Base-by-base conservation (phyloP, 345 rosid genomes). In the Kernera saxatilis region DNA sequence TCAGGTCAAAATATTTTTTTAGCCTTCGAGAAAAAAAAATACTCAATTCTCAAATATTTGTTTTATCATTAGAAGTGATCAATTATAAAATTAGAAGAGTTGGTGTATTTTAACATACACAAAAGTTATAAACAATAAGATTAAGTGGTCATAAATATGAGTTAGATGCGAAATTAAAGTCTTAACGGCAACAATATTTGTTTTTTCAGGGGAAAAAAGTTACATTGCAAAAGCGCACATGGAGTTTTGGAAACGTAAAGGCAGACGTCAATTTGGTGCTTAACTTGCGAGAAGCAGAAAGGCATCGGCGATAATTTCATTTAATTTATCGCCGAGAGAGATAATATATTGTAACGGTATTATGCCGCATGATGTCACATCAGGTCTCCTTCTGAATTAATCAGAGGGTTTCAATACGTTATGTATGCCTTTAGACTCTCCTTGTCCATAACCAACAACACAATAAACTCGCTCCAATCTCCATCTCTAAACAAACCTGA, bases 201-300 rank as follows among this genome's bases (percentile, higher is more conserved):
- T 41, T 13, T 37, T 15, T 11, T 21, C 67, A 59, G 59, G 30
- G 46, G 18, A 19, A 67, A 12, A 57, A 11, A 27, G n/a, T 46
- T 5, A 50, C 6, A 35, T 15, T 39, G 62, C 30, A 30, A 62
- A 70, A 70, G 79, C 46, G 74, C 79, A 76, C 79, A 76, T 76
- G 79, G 71, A 70, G 60, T 55, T 55, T 76, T 55, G 79, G 79
- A 69, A 76, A 76, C 75, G 79, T 76, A 76, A 76, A 76, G 79
- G 75, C 61, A 63, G 65, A 54, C 48, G 71, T 54, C 35, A 53
- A 50, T 63, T 70, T 68, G 57, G 75, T 76, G 30, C 79, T 76
- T 70, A 69, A 68, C 75, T 76, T 76, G 79, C 71, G 59, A 76
- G 54, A 70, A 63, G 79, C 75, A 70, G 75, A 76, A 76, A 76